Base-by-base conservation (phyloP, 164 flowering plant species). In the Litsea cubeba region DNA sequence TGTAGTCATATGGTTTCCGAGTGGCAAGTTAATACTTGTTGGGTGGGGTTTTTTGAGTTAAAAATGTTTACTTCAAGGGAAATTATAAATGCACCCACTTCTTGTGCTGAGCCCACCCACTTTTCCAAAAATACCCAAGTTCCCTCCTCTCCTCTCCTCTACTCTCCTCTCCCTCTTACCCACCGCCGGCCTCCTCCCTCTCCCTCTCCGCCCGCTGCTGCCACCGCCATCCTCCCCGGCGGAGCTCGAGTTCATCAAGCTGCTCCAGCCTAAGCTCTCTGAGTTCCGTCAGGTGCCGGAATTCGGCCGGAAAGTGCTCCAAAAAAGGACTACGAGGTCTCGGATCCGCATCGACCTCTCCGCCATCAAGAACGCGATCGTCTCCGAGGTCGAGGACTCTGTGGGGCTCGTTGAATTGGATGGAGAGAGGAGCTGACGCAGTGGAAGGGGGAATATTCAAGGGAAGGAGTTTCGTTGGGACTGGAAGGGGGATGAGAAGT, bases 161-260 rank as follows among this genome's bases (percentile, higher is more conserved):
- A n/a, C 26, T 25, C 26, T 25, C 25, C 25, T 24, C 25, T 24
- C 25, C 25, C 26, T 25, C 26, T 25, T 1, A 25, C 26, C 26
- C 26, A 25, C 26, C 26, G 26, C 26, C 26, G 26, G 26, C 1
- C 25, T 25, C 25, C 24, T 84, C 88, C 24, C 86, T 82, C 28
- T 82, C 28, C 81, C 84, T 18, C 70, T 89, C 69, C 73, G 24
- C 62, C 51, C 30, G 79, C 81, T n/a, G n/a, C 79, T 81, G 15
- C 18, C 58, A 3, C 58, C 20, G 58, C 0, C 58, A 12, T 17
- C 58, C 15, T 51, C 58, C 58, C 17, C 71, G 79, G 40, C 77
- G 77, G 95, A 91, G 73, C 87, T 88, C 18, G 90, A 87, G 15
- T 85, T 89, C 78, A 87, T 90, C 63, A 90, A 88, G 86, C 81